Evolutionary conservation across 805 yeast species (phyloP), one percentile per base, ranked within the genome.

Genomic region (Candida golubevii): DNA sequence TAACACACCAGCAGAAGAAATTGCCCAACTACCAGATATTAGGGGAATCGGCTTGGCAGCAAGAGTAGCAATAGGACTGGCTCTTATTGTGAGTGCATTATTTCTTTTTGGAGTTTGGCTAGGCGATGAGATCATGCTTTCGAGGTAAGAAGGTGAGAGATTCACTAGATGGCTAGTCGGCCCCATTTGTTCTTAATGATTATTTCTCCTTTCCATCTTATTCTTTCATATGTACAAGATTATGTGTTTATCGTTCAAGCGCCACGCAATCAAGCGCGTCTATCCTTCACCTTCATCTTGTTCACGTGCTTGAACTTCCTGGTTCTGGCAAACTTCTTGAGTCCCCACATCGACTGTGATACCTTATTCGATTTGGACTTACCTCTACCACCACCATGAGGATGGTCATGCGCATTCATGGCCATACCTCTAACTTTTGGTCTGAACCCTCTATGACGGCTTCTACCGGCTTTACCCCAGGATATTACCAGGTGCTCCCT

Each of bases 351-450:
- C 44, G 96, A 86, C 74, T 85, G 88, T 14, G 98, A 87, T 47
- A 85, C 77, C 72, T 88, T 91, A 70, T 91, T 90, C 52, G 96
- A 88, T 82, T 93, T 93, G 49, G 96, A 86, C 69, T 93, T 93
- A 80, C 99, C 99, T 78, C 99, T 83, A 72, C 99, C 99, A 83
- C 99, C 99, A 76, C 99, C 99, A 61, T 88, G 90, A 53, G 99
- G 99, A 74, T 93, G 99, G 68, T 93, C 97, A 63, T 83, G 80
- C 52, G 93, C 93, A 71, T 93, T 93, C 96, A 88, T 88, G 39
- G 99, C 98, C 57, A 88, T 87, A 79, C 99, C 99, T 74, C 99
- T 85, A 33, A 90, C 97, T 41, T 83, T 80, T 32, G 99, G 99
- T 67, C 98, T 82, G 59, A 85, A 83, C 51, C 98, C 99, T 62